Percentiles rank a stretch among this genome's conserved stretches.
These are phyloP conservation scores for Cercospora citrullina DNA, from an alignment of 2,329 filamentous ascomycete species.

Conservation along the genomic window DNA sequence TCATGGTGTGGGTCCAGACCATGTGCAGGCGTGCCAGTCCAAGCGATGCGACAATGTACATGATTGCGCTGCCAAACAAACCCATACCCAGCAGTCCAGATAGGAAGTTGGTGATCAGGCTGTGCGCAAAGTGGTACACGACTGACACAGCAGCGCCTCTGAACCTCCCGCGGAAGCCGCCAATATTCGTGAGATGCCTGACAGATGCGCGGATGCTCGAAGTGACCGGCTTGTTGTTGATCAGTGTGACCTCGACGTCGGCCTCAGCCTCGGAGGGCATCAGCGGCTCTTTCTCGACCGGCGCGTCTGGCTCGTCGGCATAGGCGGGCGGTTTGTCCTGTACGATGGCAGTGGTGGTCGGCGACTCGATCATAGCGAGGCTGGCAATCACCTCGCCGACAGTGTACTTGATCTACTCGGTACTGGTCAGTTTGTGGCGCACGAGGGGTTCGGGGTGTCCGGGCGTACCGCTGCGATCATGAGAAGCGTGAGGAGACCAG, in stretches of 20 bases:
- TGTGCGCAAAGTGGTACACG: conserved; percentile 38
- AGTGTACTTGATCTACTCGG: conserved; percentile 51
- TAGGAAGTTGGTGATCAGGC: conserved; percentile 32
- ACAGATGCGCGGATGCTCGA: conserved; percentile 59
- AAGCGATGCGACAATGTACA: conserved; percentile 60
- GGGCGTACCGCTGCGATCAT: conserved; percentile 45
- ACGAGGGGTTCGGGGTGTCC: background rate
- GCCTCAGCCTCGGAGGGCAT: conserved; percentile 41
- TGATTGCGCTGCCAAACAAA: conserved; percentile 49
- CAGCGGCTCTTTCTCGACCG: conserved; percentile 43
- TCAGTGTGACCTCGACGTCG: conserved; percentile 46
- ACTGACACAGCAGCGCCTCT: conserved; percentile 40
- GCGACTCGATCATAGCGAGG: conserved; percentile 64
- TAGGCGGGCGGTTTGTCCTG: conserved; percentile 46
- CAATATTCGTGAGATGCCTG: conserved; percentile 45
- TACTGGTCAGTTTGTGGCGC: conserved; percentile 13
- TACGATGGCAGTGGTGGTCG: conserved; percentile 53
- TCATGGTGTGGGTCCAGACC: conserved; percentile 83
- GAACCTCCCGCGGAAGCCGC: conserved; percentile 41
- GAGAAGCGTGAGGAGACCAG: conserved; percentile 45
- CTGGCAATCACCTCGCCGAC: conserved; percentile 61
- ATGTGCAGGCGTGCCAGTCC: conserved; percentile 68
- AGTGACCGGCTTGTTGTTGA: conserved; percentile 61
- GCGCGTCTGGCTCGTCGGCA: conserved; percentile 52
- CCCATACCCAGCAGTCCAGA: conserved; percentile 46